These are phyloP conservation scores for Neurospora terricola DNA, from an alignment of 495 filamentous ascomycete genomes.

Conservation along the genomic window DNA sequence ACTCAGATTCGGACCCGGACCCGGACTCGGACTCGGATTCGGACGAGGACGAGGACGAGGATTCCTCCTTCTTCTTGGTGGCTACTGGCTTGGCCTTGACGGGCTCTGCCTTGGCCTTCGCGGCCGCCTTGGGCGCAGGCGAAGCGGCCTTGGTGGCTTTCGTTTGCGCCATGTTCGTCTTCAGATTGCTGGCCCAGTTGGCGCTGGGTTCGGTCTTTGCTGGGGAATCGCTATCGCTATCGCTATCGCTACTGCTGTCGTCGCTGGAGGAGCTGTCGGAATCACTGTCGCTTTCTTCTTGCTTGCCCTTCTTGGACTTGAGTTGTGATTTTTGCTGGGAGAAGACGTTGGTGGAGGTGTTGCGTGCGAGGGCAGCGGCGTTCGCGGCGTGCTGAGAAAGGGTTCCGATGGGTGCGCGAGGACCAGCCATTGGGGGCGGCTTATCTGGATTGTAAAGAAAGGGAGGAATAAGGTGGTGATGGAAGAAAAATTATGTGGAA, in stretches of 20 bases:
- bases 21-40: slow-evolving; percentile 11
- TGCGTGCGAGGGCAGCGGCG: slow-evolving; percentile 17
- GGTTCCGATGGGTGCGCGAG: slow-evolving; percentile 22
- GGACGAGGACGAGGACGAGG: slow-evolving; percentile 7
- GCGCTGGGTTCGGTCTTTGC: background rate
- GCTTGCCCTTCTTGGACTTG: slow-evolving; percentile 14
- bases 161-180: background rate
- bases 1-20: slow-evolving; percentile 18
- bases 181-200: slow-evolving; percentile 11
- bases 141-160: background rate
- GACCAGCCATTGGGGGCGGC: slow-evolving; percentile 20
- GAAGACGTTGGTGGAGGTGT: slow-evolving; percentile 10
- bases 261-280: slow-evolving; percentile 6
- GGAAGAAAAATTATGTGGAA: background rate
- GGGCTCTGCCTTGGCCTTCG: slow-evolving; percentile 6
- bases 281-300: slow-evolving; percentile 9
- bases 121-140: background rate
- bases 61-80: slow-evolving; percentile 5
- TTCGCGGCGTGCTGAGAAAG: slow-evolving; percentile 20
- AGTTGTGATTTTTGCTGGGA: slow-evolving; percentile 10
- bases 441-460: slow-evolving; percentile 5
- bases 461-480: background rate
- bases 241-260: slow-evolving; percentile 21
- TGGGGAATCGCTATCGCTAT: slow-evolving; percentile 19
- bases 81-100: slow-evolving; percentile 3